phyloP scores from a whole-genome alignment of 352 stramenopile species.

The Globisporangium polare region DNA sequence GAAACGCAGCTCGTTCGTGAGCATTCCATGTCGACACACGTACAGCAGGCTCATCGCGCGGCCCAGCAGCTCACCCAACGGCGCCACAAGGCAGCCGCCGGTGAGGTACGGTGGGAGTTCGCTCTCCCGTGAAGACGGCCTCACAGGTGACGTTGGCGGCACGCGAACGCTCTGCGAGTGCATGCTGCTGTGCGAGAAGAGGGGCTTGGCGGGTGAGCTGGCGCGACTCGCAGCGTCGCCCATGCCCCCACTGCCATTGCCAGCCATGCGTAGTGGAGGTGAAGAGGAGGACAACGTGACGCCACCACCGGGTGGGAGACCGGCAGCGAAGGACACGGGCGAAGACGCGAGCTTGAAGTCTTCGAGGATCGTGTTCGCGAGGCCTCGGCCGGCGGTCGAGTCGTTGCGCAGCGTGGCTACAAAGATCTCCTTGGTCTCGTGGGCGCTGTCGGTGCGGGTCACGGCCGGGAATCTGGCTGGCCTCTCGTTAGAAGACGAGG shows the following conservation, averaged over 20 bases:
- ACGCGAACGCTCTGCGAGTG: conserved; percentile 5
- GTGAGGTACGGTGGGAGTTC: conserved; percentile 54
- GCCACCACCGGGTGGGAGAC: neutral
- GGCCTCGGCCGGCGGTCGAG: neutral
- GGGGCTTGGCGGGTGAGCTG: neutral
- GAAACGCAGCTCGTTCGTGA: conserved; percentile 83
- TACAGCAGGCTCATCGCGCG: conserved; percentile 85
- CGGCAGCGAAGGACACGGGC: neutral
- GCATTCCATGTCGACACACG: conserved; percentile 84
- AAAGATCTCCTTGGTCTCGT: conserved; percentile 61
- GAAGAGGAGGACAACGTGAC: neutral
- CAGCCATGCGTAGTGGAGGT: neutral
- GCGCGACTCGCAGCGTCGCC: neutral
- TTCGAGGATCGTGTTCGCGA: neutral
- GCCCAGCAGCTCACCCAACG: conserved; percentile 69
- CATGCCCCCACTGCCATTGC: neutral
- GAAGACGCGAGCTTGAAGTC: neutral
- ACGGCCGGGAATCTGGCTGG: neutral
- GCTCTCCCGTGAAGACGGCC: conserved; percentile 6
- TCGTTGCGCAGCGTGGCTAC: conserved; percentile 23
- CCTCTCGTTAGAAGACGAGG: conserved; percentile 2
- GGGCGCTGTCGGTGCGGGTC: conserved; percentile 31
- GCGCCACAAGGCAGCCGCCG: conserved; percentile 44
- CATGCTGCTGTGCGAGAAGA: neutral
- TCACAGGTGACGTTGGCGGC: neutral